Evolutionary conservation across 2,329 filamentous ascomycete genomes (phyloP).

Genomic region (Chrysosphaeria jannelii): DNA sequence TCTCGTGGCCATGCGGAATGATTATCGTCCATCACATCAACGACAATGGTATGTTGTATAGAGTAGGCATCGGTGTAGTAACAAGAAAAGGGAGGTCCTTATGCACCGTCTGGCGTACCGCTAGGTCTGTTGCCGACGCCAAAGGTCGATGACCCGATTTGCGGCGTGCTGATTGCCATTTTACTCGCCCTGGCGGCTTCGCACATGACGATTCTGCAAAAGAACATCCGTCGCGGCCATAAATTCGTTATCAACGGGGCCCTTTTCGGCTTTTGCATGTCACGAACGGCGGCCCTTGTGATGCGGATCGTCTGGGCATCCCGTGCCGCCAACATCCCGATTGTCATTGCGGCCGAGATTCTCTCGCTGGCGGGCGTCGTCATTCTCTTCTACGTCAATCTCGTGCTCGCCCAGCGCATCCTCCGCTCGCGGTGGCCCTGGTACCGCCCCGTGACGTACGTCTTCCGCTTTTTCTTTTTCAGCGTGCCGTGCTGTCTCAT

Average conservation of each 20-base stretch:
- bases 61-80: no score
- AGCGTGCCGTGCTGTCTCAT: conserved; percentile 25
- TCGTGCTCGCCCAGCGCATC: conserved; percentile 48
- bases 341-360: conserved; percentile 30
- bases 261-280: conserved; percentile 26
- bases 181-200: conserved; percentile 20
- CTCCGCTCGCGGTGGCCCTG: conserved; percentile 49
- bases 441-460: conserved; percentile 18
- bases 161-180: conserved; percentile 26
- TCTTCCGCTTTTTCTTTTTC: conserved; percentile 26
- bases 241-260: conserved; percentile 29
- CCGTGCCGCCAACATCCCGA: conserved; percentile 10
- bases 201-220: conserved; percentile 27
- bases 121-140: conserved; percentile 25
- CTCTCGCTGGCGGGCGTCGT: conserved; percentile 47
- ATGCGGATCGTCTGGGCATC: conserved; percentile 23
- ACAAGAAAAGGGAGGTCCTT: no score
- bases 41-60: no score
- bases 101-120: no score
- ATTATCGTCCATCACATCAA: no score
- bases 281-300: conserved; percentile 18
- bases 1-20: no score
- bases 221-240: conserved; percentile 18
- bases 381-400: conserved; percentile 47
- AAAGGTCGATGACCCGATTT: conserved; percentile 31